Conservation (phyloP, 352 stramenopile genomes). For the Phytopythium mirpurense region DNA sequence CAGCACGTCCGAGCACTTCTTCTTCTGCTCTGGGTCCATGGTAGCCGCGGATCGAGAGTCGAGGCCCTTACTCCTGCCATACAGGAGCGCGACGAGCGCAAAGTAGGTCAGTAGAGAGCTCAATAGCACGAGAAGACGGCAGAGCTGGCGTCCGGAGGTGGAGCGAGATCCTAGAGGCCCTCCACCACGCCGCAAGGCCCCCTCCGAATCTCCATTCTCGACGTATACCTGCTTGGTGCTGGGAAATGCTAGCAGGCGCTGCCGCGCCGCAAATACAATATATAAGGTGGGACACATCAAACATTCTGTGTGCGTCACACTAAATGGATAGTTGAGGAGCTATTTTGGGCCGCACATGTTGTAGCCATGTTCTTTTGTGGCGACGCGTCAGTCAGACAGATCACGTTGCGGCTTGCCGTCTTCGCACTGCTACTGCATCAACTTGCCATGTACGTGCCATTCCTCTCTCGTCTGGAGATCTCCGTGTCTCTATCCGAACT, state of each 20-base stretch:
- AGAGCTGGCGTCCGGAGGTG: fast-evolving
- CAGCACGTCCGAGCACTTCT: constrained; percentile 75
- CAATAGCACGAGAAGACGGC: not conserved
- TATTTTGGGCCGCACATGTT: constrained; percentile 1
- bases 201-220: not conserved
- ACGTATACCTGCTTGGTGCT: not conserved
- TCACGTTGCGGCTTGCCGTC: not conserved
- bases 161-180: not conserved
- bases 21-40: constrained; percentile 79
- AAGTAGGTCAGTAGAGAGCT: not conserved
- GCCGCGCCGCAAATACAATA: not conserved
- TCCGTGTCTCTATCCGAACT: too few species aligned
- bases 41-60: not conserved
- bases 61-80: not conserved
- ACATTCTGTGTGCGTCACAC: not conserved
- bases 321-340: not conserved
- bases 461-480: too few species aligned
- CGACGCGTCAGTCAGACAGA: too few species aligned
- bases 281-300: not conserved
- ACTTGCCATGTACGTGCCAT: too few species aligned
- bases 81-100: not conserved
- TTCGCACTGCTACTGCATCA: not conserved
- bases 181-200: not conserved
- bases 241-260: not conserved
- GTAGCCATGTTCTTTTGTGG: constrained; percentile 5